Base-by-base conservation (phyloP, 129 eudicot genomes). In the Flaveria brownii region DNA sequence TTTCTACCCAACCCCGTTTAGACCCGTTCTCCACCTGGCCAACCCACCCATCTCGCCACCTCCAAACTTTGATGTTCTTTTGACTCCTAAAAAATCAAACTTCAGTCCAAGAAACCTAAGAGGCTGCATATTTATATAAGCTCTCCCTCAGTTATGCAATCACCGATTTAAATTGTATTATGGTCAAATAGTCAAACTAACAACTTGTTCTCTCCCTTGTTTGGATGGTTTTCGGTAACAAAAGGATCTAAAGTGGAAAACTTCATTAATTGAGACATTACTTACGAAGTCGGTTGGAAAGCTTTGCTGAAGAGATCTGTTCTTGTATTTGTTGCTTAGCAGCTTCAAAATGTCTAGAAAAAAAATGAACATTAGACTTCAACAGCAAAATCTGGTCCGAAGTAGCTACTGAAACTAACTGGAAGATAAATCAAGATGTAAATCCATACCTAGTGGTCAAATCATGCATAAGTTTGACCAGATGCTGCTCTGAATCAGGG, bases 401-500 rank as follows among this genome's bases (percentile, higher is more conserved):
- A 36, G 36, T 39, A 33, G 72, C 43, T 52, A 51, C 77, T 47
- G 30, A 52, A 56, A 70, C 60, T 12, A 78, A 79, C 20, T 23
- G 30, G 30, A 20, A 75, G 81, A 73, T 72, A 33, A 15, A 49
- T 62, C 50, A 81, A 63, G 12, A 78, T 63, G 71, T 63, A 49
- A 33, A 61, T 55, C 61, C 84, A 65, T 83, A 89, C 97, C 87
- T 91, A 26, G 76, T 81, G 79, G 86, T 84, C 36, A 94, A 84
- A 79, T 91, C 87, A 70, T 82, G 88, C 78, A 90, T 83, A 47
- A 94, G 96, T 82, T 82, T 89, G 70, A 82, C 85, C 63, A 91
- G 83, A 52, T 94, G 90, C 72, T 83, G 78, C 66, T 87, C 97
- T 75, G 99, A 91, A 91, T 94, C 92, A 84, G 92, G 91, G 69